These are phyloP conservation scores for Manihot esculenta DNA, from an alignment of 441 rosid species.

Conservation along the genomic window DNA sequence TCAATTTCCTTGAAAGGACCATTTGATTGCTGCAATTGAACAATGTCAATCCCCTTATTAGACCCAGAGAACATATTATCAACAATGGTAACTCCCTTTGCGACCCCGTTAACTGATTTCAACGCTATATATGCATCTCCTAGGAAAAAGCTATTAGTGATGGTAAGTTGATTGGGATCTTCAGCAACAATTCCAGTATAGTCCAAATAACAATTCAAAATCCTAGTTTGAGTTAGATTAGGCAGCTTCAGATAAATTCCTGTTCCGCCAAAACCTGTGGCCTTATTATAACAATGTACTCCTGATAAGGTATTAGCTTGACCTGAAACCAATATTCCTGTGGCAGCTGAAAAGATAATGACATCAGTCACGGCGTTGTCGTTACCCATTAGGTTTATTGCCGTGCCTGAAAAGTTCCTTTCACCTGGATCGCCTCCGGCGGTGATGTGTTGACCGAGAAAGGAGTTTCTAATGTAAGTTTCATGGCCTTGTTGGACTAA, in stretches of 20 bases:
- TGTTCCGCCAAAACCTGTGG: conserved; percentile 88
- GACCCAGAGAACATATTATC: conserved; percentile 84
- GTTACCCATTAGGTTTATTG: conserved; percentile 68
- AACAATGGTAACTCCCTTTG: conserved; percentile 58
- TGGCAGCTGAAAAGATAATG: conserved; percentile 72
- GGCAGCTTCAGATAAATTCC: conserved; percentile 77
- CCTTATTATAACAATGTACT: conserved; percentile 89
- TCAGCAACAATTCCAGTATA: conserved; percentile 77
- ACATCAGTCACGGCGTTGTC: conserved; percentile 85
- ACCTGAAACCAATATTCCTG: conserved; percentile 71
- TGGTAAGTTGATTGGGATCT: conserved; percentile 71
- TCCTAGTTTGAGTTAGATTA: conserved; percentile 65
- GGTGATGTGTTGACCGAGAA: conserved; percentile 85
- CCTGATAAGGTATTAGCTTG: conserved; percentile 74
- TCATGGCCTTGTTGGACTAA: conserved; percentile 75
- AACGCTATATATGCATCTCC: conserved; percentile 53
- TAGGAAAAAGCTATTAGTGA: conserved; percentile 67
- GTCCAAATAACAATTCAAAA: conserved; percentile 79
- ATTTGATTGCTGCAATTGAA: conserved; percentile 59
- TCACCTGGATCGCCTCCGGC: conserved; percentile 82
- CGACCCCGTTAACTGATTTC: conserved; percentile 60
- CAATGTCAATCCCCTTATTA: conserved; percentile 49
- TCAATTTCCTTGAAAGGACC: conserved; percentile 47
- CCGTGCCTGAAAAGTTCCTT: conserved; percentile 67
- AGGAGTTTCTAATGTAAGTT: conserved; percentile 76